Base-by-base conservation (phyloP, 495 filamentous ascomycete species). In the Annulohypoxylon maeteangense region DNA sequence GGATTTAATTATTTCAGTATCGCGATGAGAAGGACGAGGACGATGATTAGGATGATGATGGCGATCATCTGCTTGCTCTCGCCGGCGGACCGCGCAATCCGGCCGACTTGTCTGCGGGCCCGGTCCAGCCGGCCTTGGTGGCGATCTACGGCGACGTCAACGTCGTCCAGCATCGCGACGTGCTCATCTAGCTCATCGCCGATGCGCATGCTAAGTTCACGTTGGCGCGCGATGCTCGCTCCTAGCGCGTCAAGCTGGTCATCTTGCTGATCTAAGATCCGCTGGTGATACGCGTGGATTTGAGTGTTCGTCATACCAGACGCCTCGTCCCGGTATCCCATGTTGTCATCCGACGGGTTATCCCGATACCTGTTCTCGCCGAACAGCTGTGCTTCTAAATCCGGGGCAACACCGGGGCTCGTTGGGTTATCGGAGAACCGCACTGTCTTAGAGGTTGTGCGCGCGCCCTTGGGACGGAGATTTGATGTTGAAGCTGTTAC, bases 101-200 rank as follows among this genome's bases (percentile, higher is more conserved):
- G 84, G 8, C 88, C 87, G 55, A 97, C 80, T 70, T 91, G 86
- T 68, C 86, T 86, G 72, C 87, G 85, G 25, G 95, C 95, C 18
- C 90, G 85, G 68, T 92, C 87, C 47, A 99, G 80, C 42, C 91
- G 89, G 22, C 80, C 82, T 78, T 89, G 86, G 82, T 98, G 95
- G 61, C 95, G 84, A 74, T 97, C 93, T 36, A 94, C 91, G 63
- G 89, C 84, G 23, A 85, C 85, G 67, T 98, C 95, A 69, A 96
- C 90, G 59, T 94, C 94, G 80, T 96, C 95, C 42, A 99, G 83
- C 82, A 99, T 81, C 75, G 90, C 81, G 22, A 95, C 92, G 75
- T 99, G 95, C 68, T 88, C 89, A 67, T 99, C 95, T 23, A 99
- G 83, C 84, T 99, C 95, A 77, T 98, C 92, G 23, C 95, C 95